Base-by-base conservation (phyloP, 2,329 filamentous ascomycete species). In the Colletotrichum plurivorum region DNA sequence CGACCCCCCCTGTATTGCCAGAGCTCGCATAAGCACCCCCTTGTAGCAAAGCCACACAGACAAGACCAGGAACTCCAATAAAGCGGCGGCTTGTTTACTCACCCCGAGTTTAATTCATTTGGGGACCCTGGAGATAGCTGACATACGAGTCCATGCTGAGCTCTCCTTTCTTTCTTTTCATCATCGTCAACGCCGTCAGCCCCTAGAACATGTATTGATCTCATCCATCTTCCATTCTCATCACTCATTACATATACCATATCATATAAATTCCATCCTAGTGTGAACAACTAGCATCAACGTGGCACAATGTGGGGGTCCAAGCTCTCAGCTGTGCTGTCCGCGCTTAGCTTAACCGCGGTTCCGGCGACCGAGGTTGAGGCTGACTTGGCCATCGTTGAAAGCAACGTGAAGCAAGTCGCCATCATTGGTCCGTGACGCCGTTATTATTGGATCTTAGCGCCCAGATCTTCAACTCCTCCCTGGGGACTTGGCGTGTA, bases 341-440 rank as follows among this genome's bases (percentile, higher is more conserved):
- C 71, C 45, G 71, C 71, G 13, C 58, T 72, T n/a, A 71, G 69
- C 57, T 51, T 72, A 27, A 72, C 71, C 22, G 58, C 48, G 15
- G 65, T 63, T 49, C 69, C 71, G 20, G 65, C 71, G 62, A 64
- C 61, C 55, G 61, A 65, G n/a, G 27, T 56, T 43, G 65, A 69
- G 49, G 60, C 39, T 15, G 60, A 63, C 15, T 25, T 49, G n/a
- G 59, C 25, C 41, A 45, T 41, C 15, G 49, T 59, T 25, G 52
- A 63, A 31, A 65, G 63, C 41, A 53, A 48, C 25, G 66, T 73
- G 36, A 74, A 71, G 53, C 75, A 76, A 52, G 70, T 77, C 58
- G 75, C 75, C 39, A 74, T 78, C 45, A 75, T 78, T 52, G 76
- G 76, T 78, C 61, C 56, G 75, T 72, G 18, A 27, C 15, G 20